Conservation (phyloP, 2,329 filamentous ascomycete genomes). For the Ilyonectria robusta region DNA sequence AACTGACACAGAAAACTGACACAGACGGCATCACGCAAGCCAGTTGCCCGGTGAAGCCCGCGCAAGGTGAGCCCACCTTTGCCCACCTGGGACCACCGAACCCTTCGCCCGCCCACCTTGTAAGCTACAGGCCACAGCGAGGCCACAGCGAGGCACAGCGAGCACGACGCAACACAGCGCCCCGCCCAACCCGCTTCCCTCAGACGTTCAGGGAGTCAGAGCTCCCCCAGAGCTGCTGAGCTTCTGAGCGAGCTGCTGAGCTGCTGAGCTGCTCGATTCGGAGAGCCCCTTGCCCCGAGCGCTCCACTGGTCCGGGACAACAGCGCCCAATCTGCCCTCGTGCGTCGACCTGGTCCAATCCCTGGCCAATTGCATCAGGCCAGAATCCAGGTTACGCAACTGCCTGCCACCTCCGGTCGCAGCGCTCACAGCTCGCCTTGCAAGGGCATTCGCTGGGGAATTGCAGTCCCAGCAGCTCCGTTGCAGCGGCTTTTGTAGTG, state of each 20-base stretch:
- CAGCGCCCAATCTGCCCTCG: slow-evolving; percentile 46
- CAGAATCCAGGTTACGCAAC: slow-evolving; percentile 48
- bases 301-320: slow-evolving; percentile 48
- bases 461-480: neutral
- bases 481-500: slow-evolving; percentile 16
- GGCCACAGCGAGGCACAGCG: slow-evolving; percentile 19
- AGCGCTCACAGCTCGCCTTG: slow-evolving; percentile 32
- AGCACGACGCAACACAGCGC: slow-evolving; percentile 3
- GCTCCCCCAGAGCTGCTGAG: neutral
- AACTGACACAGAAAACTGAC: slow-evolving; percentile 10
- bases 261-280: slow-evolving; percentile 11
- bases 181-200: slow-evolving; percentile 18
- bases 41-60: slow-evolving; percentile 39
- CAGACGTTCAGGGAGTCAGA: neutral
- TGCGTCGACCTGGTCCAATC: slow-evolving; percentile 36
- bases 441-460: slow-evolving; percentile 25
- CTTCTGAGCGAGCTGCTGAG: neutral
- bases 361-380: slow-evolving; percentile 48
- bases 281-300: slow-evolving; percentile 45
- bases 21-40: slow-evolving; percentile 22
- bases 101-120: slow-evolving; percentile 25
- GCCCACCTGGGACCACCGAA: slow-evolving; percentile 29
- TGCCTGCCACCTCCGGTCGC: slow-evolving; percentile 28
- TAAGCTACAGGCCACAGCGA: slow-evolving; percentile 18
- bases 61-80: slow-evolving; percentile 37